phyloP scores from a whole-genome alignment of 352 stramenopile genomes.

The Plasmopara halstedii region DNA sequence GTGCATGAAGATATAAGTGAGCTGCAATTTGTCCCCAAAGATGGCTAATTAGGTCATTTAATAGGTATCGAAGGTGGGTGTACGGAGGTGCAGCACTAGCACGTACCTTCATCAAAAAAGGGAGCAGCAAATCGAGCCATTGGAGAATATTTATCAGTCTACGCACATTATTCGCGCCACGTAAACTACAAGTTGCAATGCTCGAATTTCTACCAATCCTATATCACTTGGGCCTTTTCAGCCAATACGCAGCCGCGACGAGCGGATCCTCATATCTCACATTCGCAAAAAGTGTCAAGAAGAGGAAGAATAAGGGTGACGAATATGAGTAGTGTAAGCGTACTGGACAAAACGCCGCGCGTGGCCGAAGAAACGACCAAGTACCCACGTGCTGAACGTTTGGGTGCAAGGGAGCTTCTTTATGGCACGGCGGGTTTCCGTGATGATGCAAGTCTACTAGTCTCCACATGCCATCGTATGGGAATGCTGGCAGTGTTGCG shows the following conservation, averaged over 20 bases:
- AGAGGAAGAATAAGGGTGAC: conserved; percentile 4
- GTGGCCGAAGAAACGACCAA: conserved; percentile 73
- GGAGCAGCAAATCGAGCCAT: conserved; percentile 14
- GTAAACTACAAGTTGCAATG: background rate
- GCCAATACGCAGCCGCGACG: no score
- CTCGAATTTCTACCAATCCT: background rate
- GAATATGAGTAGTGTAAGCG: conserved; percentile 39
- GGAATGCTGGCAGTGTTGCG: conserved; percentile 80
- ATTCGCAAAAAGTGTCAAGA: conserved; percentile 2
- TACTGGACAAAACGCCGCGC: conserved; percentile 72
- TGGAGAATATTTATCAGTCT: conserved; percentile 40
- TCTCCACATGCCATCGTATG: conserved; percentile 90
- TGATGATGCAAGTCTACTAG: conserved; percentile 84
- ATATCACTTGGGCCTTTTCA: background rate
- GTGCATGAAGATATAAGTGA: conserved; percentile 27
- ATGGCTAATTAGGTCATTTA: conserved; percentile 16
- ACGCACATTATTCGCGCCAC: conserved; percentile 4
- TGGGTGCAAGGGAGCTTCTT: conserved; percentile 37
- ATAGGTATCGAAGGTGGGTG: conserved; percentile 12
- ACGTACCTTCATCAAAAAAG: conserved; percentile 10
- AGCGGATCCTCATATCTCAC: background rate
- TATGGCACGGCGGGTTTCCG: conserved; percentile 97
- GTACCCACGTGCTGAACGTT: conserved; percentile 42
- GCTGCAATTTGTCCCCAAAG: conserved; percentile 2
- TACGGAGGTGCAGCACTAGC: conserved; percentile 3